Base-by-base conservation (phyloP, 495 filamentous ascomycete genomes). In the Daldinia decipiens region DNA sequence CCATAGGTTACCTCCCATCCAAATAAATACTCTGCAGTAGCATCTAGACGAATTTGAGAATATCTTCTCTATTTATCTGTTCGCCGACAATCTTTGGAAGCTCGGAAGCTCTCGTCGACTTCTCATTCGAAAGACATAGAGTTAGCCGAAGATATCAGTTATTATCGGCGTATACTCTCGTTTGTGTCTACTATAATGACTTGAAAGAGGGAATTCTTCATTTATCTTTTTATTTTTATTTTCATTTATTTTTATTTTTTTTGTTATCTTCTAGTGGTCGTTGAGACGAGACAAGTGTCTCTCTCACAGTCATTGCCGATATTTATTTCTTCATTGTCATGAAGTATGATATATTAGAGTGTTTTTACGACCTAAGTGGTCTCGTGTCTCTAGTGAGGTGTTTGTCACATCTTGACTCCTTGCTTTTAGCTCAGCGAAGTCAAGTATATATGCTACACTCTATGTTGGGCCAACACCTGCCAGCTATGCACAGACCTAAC, bases 231-330 rank as follows among this genome's bases (percentile, higher is more conserved):
- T 43, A 26, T 32, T 17, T 45, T 32, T n/a, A n/a, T n/a, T n/a
- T 24, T 40, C 53, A 27, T n/a, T 58, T 26, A 40, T 51, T 13
- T 15, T 4, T 34, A n/a, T n/a, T 40, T 43, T 32, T 32, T 17
- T 45, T 32, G 0, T 43, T 34, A 15, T 45, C 11, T n/a, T 26
- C 38, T 3, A 29, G 40, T 11, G 17, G 15, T 53, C 55, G 52
- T 36, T 13, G 19, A 60, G 70, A 72, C 70, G 19, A 60, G 70
- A 72, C 70, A 64, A 68, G 70, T 72, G 70, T 68, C 47, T 55
- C 57, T 64, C 13, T 54, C 43, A 24, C 55, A n/a, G 47, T 54
- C 29, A 40, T 55, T 39, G 21, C 55, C 31, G 31, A 24, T 72
- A 40, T 60, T 19, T 43, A 15, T 27, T 21, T 62, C 40, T 26